Base-by-base conservation (phyloP, 371 early-diverging fungal species). In the Apophysomyces elegans region DNA sequence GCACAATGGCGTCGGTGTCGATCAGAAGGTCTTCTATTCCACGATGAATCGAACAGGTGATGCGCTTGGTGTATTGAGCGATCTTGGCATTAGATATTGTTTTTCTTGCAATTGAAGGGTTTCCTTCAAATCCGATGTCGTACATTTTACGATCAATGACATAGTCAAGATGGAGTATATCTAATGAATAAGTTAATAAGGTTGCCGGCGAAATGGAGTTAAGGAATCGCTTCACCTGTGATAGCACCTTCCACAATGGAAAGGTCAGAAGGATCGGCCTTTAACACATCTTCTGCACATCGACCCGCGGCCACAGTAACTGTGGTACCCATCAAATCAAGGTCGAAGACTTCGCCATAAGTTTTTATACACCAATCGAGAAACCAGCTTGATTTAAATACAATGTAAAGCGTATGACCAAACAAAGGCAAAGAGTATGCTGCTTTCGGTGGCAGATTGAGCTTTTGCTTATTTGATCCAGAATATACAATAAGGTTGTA, bases 281-380 rank as follows among this genome's bases (percentile, higher is more conserved):
- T 74, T 59, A 79, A 58, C 5, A 54, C 62, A 57, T 79, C 71
- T 63, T 77, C 73, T 21, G 65, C 77, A 37, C 13, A 16, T n/a
- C 37, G 45, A 50, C 2, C 77, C 77, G n/a, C 61, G 1, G 73
- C 47, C 4, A 76, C 71, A 1, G 77, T 79, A 13, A 74, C 38
- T 0, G 37, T 61, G 11, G 69, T 58, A 14, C 77, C 73, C 8
- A 69, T 18, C 4, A 75, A 7, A 7, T 63, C 59, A 7, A 79
- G n/a, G 26, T 69, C 73, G 37, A 61, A 79, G 13, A 74, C 38
- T 26, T 79, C 77, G 9, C 77, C 80, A 50, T 79, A 77, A 6
- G 58, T 75, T 9, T 45, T 13, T 12, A 50, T 58, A 35, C 80
- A 77, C 73, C 75, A 76, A 45, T 79, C 77, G 0, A 77, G 39